Percentiles rank a stretch among this genome's conserved stretches.
phyloP scores from a whole-genome alignment of 495 filamentous ascomycete genomes.

The Penicillium lagena region DNA sequence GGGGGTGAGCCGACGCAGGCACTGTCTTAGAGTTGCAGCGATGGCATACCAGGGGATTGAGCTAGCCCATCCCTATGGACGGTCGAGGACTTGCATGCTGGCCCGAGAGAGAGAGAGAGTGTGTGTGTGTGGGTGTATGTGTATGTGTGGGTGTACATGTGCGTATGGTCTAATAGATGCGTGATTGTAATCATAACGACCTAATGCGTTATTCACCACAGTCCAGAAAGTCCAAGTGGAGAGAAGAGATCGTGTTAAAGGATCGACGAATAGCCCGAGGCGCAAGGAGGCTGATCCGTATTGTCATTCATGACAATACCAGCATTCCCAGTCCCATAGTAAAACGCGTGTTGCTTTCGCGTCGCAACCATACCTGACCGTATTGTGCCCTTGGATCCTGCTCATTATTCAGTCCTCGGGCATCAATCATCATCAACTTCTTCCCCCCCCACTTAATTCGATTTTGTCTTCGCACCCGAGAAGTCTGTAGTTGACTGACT shows the following conservation, averaged over 20 bases:
- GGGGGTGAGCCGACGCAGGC: conserved; percentile 5
- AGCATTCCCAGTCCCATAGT: neutral
- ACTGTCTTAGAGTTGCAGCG: conserved; percentile 16
- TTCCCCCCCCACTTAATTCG: conserved; percentile 5
- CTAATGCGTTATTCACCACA: neutral
- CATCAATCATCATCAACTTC: conserved; percentile 20
- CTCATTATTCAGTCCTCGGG: neutral
- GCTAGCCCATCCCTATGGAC: no score
- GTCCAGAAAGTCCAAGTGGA: neutral
- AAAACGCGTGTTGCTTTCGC: conserved; percentile 26
- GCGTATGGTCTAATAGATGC: neutral
- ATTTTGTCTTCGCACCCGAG: neutral
- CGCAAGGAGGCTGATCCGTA: conserved; percentile 2
- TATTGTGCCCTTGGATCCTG: conserved; percentile 8
- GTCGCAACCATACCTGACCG: conserved; percentile 24
- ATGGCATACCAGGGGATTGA: conserved; percentile 4
- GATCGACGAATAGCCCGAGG: neutral
- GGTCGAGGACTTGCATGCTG: no score
- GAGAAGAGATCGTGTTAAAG: neutral
- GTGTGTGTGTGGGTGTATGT: no score
- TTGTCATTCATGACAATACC: conserved; percentile 14
- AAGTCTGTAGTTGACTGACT: no score
- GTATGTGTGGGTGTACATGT: neutral
- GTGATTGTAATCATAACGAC: no score
- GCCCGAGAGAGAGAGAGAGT: no score